phyloP scores from a whole-genome alignment of 73 alveolate species.

The Tetrahymena borealis region DNA sequence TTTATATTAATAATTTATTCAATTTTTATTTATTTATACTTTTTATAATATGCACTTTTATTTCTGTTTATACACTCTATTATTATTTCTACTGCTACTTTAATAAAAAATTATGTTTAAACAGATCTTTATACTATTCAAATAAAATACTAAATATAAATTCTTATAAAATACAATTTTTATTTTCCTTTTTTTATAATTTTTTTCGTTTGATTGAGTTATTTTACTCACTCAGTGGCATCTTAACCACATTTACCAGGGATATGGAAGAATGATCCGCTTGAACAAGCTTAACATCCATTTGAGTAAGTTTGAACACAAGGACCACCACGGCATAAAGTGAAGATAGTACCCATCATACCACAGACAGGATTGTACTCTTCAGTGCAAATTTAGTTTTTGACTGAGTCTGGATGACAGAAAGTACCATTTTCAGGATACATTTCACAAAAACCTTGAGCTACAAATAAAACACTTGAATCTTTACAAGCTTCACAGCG shows the following conservation, averaged over 20 bases:
- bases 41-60: too few species aligned
- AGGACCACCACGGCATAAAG: neutral
- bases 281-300: neutral
- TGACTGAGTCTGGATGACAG: neutral
- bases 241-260: neutral
- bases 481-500: neutral
- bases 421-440: neutral
- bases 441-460: neutral
- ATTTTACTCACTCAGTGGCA: neutral
- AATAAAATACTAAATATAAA: too few species aligned
- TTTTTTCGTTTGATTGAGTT: too few species aligned
- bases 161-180: too few species aligned
- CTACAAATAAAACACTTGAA: neutral
- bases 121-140: too few species aligned
- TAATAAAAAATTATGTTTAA: too few species aligned
- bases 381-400: neutral
- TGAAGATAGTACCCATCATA: neutral
- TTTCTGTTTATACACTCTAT: too few species aligned
- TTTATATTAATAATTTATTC: neutral
- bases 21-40: too few species aligned
- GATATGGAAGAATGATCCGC: neutral
- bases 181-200: too few species aligned
- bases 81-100: too few species aligned
- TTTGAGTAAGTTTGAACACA: neutral
- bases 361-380: neutral